Base-by-base conservation (phyloP, 768 basidiomycete genomes). In the Hydnomerulius pinastri region DNA sequence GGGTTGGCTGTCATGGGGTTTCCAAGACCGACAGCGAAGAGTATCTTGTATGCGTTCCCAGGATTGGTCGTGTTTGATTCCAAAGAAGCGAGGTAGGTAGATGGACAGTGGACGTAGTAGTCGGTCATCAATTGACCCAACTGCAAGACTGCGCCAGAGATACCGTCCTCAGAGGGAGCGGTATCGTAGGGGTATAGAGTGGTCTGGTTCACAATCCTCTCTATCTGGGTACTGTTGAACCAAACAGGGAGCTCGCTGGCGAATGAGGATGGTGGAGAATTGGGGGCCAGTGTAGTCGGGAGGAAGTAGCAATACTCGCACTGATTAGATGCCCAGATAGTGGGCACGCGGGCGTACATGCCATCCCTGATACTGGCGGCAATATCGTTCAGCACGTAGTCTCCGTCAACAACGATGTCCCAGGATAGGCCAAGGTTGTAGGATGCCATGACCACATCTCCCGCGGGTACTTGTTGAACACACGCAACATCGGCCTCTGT, bases 221-320 rank as follows among this genome's bases (percentile, higher is more conserved):
- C 18, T 6, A 52, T 17, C 32, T 55, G 46, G 5, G 56, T 48
- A 13, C 44, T 28, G 20, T 41, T 59, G 15, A 62, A 58, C 23
- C 30, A 50, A n/a, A 0, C 12, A 0, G 36, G 8, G 29, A 62
- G 51, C 4, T 8, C 28, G 12, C 50, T 30, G 20, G 50, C 23
- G 23, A 53, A 56, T 28, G 21, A 9, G 7, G 53, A 50, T 1
- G 62, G 46, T 2, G 57, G 54, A 0, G 51, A 53, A 17, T 50
- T 41, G 8, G 56, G 55, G n/a, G 46, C 49, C 2, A 56, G 51
- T 1, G 47, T 59, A 11, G 36, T 45, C 3, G 54, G 57, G 28
- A 63, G 48, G 47, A 65, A 63, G 44, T 56, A 50, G 11, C 60
- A 63, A 5, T 0, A 9, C 2, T 62, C 59, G 42, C 62, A 61